These are phyloP conservation scores for Tetrapisispora taiwanensis DNA, from an alignment of 805 yeast genomes.

Conservation along the genomic window DNA sequence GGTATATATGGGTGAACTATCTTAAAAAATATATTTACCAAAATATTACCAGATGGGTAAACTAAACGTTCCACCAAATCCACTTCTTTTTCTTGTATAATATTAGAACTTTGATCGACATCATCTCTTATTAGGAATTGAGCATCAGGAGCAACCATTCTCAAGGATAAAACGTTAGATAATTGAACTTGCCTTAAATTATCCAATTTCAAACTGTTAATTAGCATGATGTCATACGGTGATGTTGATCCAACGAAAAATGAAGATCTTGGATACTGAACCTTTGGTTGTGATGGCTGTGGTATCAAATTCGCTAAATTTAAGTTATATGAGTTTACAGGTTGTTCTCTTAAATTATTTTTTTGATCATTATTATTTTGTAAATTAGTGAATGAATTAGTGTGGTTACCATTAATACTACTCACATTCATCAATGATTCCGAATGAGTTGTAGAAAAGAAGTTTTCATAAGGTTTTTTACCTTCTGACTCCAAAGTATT, in stretches of 20 bases:
- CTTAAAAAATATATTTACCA: constrained; percentile 72
- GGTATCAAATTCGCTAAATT: background rate
- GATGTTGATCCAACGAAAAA: constrained; percentile 86
- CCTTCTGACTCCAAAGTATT: background rate
- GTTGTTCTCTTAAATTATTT: background rate
- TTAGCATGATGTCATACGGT: constrained; percentile 59
- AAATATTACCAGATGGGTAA: constrained; percentile 83
- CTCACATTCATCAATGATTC: background rate
- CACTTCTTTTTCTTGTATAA: constrained; percentile 61
- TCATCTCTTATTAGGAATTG: constrained; percentile 78
- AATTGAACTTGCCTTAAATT: constrained; percentile 75
- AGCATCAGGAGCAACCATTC: constrained; percentile 69
- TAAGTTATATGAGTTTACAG: background rate
- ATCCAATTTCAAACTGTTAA: constrained; percentile 54
- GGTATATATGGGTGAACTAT: constrained; percentile 89
- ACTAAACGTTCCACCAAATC: constrained; percentile 78
- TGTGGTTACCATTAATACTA: background rate
- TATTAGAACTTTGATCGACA: constrained; percentile 57
- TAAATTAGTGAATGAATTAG: background rate
- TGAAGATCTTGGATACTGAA: constrained; percentile 84
- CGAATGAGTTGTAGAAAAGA: background rate
- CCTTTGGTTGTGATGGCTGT: background rate
- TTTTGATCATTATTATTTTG: background rate
- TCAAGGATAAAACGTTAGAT: constrained; percentile 50
- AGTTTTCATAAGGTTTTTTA: background rate